phyloP scores from a whole-genome alignment of 768 basidiomycete genomes.

The Cyclocybe cylindracea region DNA sequence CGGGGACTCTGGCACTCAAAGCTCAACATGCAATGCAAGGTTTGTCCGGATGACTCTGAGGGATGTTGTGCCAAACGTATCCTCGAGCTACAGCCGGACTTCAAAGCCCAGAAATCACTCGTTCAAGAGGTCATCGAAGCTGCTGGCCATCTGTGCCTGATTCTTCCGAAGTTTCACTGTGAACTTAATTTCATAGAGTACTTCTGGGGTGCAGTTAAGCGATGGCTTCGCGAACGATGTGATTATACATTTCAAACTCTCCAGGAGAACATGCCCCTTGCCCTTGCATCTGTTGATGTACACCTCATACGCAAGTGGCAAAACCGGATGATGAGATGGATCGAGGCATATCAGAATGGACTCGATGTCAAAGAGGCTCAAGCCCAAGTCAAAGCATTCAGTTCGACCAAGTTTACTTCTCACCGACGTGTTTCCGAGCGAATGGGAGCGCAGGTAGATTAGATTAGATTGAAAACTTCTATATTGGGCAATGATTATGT shows the following conservation, averaged over 20 bases:
- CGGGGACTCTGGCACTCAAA: conserved; percentile 8
- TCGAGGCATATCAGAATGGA: conserved; percentile 32
- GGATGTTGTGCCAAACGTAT: conserved; percentile 20
- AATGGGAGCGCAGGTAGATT: conserved; percentile 11
- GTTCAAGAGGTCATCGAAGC: conserved; percentile 24
- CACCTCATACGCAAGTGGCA: conserved; percentile 34
- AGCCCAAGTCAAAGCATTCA: conserved; percentile 27
- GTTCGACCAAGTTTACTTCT: conserved; percentile 29
- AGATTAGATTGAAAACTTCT: conserved; percentile 6
- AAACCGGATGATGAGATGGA: conserved; percentile 28
- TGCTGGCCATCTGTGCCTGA: conserved; percentile 21
- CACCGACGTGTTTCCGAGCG: conserved; percentile 23
- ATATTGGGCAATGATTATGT: conserved; percentile 3
- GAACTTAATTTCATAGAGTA: conserved; percentile 39
- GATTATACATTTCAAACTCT: conserved; percentile 25
- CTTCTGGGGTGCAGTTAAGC: conserved; percentile 23
- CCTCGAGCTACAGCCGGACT: conserved; percentile 19
- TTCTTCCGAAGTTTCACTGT: conserved; percentile 29
- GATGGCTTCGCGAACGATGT: conserved; percentile 20
- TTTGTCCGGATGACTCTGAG: too few species aligned
- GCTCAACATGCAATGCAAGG: conserved; percentile 20
- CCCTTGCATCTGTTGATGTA: conserved; percentile 21
- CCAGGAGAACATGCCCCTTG: conserved; percentile 25
- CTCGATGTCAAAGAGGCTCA: conserved; percentile 29
- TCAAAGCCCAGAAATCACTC: conserved; percentile 18